Conservation (phyloP, 176 grass and related monocot species). For the Neostapfia colusana region DNA sequence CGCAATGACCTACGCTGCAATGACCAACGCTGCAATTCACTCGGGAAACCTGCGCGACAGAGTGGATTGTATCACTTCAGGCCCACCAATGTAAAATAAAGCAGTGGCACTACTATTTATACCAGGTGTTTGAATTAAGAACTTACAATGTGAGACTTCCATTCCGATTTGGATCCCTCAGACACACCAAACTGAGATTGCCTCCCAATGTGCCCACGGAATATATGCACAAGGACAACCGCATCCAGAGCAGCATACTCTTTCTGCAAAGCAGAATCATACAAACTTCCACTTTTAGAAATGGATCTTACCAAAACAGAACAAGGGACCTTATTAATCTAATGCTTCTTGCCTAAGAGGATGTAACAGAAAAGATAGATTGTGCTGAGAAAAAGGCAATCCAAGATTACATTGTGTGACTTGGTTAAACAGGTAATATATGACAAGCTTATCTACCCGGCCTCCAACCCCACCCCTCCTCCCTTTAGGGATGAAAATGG, state of each 20-base stretch:
- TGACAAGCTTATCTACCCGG: too few relatives aligned
- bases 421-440: too few relatives aligned
- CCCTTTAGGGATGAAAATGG: too few relatives aligned
- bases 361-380: slow-evolving; percentile 19
- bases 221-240: slow-evolving; percentile 84
- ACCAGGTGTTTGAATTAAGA: background rate
- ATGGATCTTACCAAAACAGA: background rate
- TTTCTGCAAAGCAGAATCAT: slow-evolving; percentile 56
- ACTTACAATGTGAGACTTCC: slow-evolving; percentile 93
- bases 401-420: background rate
- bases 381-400: slow-evolving; percentile 17
- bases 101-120: background rate
- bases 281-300: slow-evolving; percentile 2
- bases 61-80: background rate
- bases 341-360: background rate
- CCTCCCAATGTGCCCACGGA: slow-evolving; percentile 61
- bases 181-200: slow-evolving; percentile 59
- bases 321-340: background rate
- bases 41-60: too few relatives aligned
- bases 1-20: slow-evolving; percentile 1
- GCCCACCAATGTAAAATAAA: background rate
- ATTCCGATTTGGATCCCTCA: slow-evolving; percentile 59
- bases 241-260: slow-evolving; percentile 96
- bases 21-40: background rate
- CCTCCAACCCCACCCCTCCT: too few relatives aligned